A percentile compares a stretch with the other conserved stretches of the same genome.
Evolutionary conservation across 371 early-diverging fungal species (phyloP).

Genomic region (Apophysomyces ossiformis): DNA sequence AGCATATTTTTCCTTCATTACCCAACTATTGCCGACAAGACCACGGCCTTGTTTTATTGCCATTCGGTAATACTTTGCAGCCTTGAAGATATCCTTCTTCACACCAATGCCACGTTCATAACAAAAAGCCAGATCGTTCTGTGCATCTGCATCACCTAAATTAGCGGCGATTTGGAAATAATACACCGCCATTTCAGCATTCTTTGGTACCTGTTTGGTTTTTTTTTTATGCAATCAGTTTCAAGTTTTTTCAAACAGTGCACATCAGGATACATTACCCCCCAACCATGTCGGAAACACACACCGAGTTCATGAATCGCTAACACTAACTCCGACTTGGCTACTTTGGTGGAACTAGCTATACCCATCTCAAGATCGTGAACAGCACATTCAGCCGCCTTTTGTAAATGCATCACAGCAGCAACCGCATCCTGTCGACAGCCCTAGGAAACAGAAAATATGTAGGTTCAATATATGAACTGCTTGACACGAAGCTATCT

Average conservation of each 20-base stretch:
- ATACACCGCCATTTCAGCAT: conserved; percentile 79
- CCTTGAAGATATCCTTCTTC: conserved; percentile 76
- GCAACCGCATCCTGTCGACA: conserved; percentile 64
- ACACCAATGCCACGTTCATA: conserved; percentile 83
- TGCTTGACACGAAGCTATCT: too few relatives aligned
- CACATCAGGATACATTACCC: conserved; percentile 52
- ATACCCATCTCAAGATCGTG: conserved; percentile 54
- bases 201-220: conserved; percentile 61
- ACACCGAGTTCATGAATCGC: conserved; percentile 89
- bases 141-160: conserved; percentile 90
- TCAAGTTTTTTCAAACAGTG: background rate
- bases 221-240: background rate
- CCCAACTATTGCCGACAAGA: conserved; percentile 93
- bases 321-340: conserved; percentile 65
- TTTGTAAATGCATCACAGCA: conserved; percentile 78
- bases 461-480: too few relatives aligned
- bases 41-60: conserved; percentile 84
- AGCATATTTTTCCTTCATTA: conserved; percentile 85
- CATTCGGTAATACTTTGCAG: conserved; percentile 86
- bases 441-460: conserved; percentile 40
- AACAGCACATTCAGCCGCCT: conserved; percentile 78
- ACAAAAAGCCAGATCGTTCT: conserved; percentile 83
- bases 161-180: conserved; percentile 90
- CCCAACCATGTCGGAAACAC: conserved; percentile 91
- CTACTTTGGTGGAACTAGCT: conserved; percentile 29